Evolutionary conservation across 2,329 filamentous ascomycete species (phyloP), one percentile per base, ranked within the genome.

Genomic region (Trichoderma guizhouense): DNA sequence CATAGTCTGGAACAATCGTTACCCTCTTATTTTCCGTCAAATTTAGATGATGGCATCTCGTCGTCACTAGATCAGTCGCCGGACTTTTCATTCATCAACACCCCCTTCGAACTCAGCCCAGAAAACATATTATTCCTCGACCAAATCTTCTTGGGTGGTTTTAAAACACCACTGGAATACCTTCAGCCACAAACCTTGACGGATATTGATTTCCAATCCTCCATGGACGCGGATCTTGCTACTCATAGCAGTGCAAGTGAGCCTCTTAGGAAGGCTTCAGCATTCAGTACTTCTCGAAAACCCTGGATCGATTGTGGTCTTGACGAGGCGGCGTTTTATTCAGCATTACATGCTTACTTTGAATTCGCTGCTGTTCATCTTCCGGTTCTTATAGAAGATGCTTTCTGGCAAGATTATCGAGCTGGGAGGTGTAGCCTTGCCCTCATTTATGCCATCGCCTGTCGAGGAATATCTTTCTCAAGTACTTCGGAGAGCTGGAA

Each of bases 311-410:
- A 9, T 14, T 60, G 65, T 9, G 36, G 11, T n/a, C 24, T 68
- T n/a, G 36, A 60, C 26, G 36, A 68, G 36, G 18, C 12, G 26
- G 11, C 53, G 5, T 68, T 68, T 26, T 1, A 68, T 32, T 55
- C 65, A 21, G 34, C 53, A 21, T 26, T 68, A 26, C 65, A 68
- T 4, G 65, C 65, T 32, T 68, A 68, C 34, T 68, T 68, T 47
- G 34, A 60, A 5, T 32, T 68, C 5, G 53, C 65, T 1, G n/a
- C 53, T 0, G 11, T 68, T 12, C 53, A 68, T 47, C 65, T 68
- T 26, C 65, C 65, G 9, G n/a, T 68, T 15, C 57, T 68, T 18
- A 43, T 68, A 30, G 65, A 68, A 9, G 65, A 68, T 43, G 65
- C 65, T 14, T 68, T 68, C 26, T 68, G 65, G 53, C 21, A 68